phyloP scores from a whole-genome alignment of 1,139 yeast genomes.

The Debaryomyces sp. region DNA sequence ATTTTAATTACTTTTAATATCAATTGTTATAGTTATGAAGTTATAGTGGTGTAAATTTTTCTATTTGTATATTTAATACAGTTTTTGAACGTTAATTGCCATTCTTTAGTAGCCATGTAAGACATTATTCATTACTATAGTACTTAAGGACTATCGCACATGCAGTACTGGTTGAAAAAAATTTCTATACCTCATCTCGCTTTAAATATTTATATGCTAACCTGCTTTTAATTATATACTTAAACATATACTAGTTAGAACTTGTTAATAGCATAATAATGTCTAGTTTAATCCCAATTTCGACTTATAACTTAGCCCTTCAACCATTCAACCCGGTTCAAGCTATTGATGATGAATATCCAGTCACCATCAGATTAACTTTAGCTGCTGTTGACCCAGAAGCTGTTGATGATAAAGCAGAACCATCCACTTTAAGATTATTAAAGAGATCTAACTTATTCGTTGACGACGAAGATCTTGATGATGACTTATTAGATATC shows the following conservation, averaged over 20 bases:
- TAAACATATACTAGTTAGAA: background rate
- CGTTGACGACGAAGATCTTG: constrained; percentile 53
- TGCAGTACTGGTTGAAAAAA: constrained; percentile 10
- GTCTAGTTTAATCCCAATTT: constrained; percentile 77
- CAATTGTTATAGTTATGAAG: constrained; percentile 14
- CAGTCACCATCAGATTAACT: constrained; percentile 87
- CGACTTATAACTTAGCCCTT: constrained; percentile 82
- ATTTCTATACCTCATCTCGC: constrained; percentile 17
- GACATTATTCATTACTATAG: background rate
- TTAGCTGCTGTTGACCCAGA: constrained; percentile 96
- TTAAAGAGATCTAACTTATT: constrained; percentile 70
- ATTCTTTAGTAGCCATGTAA: constrained; percentile 1
- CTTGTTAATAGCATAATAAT: constrained; percentile 29
- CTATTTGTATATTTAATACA: constrained; percentile 44
- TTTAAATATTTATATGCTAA: constrained; percentile 4
- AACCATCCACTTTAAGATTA: constrained; percentile 87
- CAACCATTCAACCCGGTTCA: constrained; percentile 86
- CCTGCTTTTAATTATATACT: background rate
- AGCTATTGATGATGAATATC: constrained; percentile 83
- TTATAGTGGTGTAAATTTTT: constrained; percentile 22
- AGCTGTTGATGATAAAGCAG: constrained; percentile 74
- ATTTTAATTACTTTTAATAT: constrained; percentile 13
- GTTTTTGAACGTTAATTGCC: constrained; percentile 15
- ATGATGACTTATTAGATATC: constrained; percentile 51
- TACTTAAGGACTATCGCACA: constrained; percentile 10